These are phyloP conservation scores for Colletotrichum sp. DNA, from an alignment of 2,329 filamentous ascomycete genomes.

Conservation along the genomic window DNA sequence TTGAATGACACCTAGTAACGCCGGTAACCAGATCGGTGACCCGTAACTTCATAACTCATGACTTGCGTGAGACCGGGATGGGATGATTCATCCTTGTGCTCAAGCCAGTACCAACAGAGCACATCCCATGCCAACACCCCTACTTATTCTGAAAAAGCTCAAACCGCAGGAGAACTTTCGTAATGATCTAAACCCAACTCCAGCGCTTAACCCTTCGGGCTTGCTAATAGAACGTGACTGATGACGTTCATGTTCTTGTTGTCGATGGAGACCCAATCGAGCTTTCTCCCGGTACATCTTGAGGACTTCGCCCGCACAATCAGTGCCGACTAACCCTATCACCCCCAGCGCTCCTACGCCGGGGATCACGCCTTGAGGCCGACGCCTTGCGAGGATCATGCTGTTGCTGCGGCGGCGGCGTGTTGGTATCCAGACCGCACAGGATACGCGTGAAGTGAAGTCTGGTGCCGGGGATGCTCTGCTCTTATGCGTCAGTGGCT, in stretches of 20 bases:
- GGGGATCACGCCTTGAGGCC: neutral
- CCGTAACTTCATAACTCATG: neutral
- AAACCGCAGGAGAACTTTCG: neutral
- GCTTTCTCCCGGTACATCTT: neutral
- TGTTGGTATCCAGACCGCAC: constrained; percentile 51
- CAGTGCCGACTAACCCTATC: constrained; percentile 19
- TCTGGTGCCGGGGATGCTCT: constrained; percentile 63
- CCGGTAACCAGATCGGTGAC: neutral
- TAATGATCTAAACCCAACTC: neutral
- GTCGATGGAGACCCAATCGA: neutral
- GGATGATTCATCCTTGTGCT: neutral
- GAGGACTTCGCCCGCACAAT: neutral
- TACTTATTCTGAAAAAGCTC: neutral
- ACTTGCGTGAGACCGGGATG: neutral
- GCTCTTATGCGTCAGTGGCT: neutral
- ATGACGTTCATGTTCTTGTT: neutral
- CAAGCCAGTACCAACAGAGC: neutral
- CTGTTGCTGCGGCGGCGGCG: constrained; percentile 8
- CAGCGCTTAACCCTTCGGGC: neutral
- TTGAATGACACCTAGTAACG: neutral
- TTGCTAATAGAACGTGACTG: neutral
- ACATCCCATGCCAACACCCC: neutral
- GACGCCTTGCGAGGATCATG: constrained; percentile 17
- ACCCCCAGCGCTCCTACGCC: constrained; percentile 20
- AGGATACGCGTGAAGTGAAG: constrained; percentile 62